These are phyloP conservation scores for Schizosaccharomyces cryophilus DNA, from an alignment of 805 yeast species.

Conservation along the genomic window DNA sequence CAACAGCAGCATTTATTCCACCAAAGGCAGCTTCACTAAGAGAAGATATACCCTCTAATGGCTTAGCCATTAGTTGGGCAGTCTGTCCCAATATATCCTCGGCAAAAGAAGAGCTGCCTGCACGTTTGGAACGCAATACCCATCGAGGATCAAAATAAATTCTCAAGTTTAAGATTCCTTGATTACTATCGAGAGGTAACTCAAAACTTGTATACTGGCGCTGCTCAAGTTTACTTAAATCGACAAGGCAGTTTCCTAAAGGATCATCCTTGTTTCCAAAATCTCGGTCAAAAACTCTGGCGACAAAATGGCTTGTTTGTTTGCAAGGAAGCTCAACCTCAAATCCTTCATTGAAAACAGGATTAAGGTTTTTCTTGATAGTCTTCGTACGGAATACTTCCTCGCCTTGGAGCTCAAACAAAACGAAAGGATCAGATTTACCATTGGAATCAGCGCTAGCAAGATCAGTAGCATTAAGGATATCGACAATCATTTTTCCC, in stretches of 20 bases:
- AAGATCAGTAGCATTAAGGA: slow-evolving; percentile 39
- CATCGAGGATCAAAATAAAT: slow-evolving; percentile 49
- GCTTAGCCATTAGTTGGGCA: slow-evolving; percentile 21
- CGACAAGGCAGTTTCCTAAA: slow-evolving; percentile 39
- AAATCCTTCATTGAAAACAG: slow-evolving; percentile 63
- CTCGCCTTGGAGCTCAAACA: slow-evolving; percentile 41
- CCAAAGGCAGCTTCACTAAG: slow-evolving; percentile 20
- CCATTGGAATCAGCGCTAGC: slow-evolving; percentile 80
- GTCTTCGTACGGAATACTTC: slow-evolving; percentile 50
- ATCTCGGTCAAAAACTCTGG: slow-evolving; percentile 73
- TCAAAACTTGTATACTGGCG: slow-evolving; percentile 26
- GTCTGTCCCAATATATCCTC: slow-evolving; percentile 21
- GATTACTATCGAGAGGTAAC: slow-evolving; percentile 26
- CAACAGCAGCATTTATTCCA: slow-evolving; percentile 12
- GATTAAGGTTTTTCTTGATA: slow-evolving; percentile 65
- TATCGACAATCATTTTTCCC: slow-evolving; percentile 41
- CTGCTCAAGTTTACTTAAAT: slow-evolving; percentile 38
- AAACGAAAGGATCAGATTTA: slow-evolving; percentile 74
- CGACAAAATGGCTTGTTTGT: slow-evolving; percentile 30
- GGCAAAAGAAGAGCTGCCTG: slow-evolving; percentile 11
- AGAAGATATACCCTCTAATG: slow-evolving; percentile 25
- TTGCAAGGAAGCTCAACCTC: slow-evolving; percentile 34
- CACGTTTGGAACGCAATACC: slow-evolving; percentile 15
- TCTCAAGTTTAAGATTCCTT: slow-evolving; percentile 42
- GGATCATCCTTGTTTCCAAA: slow-evolving; percentile 70